A percentile compares a stretch with the other conserved stretches of the same genome.
Conservation (phyloP, 2,329 filamentous ascomycete species). For the Emmonsiellopsis sp. region DNA sequence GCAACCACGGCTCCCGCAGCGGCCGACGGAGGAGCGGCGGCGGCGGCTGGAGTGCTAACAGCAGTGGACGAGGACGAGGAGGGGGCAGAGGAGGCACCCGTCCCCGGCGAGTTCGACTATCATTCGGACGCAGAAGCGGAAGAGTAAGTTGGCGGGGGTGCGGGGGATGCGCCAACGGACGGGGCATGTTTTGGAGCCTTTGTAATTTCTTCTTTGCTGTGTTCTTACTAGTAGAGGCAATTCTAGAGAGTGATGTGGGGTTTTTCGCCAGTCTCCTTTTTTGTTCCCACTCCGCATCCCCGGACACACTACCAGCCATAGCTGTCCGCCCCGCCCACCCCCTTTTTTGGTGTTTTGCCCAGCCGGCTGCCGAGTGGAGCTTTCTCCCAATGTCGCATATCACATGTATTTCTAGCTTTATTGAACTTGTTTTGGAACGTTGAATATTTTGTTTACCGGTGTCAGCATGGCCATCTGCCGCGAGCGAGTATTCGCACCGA, state of each 20-base stretch:
- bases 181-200: background rate
- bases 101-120: slow-evolving; percentile 39
- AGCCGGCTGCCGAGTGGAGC: background rate
- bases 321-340: background rate
- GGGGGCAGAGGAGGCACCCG: slow-evolving; percentile 37
- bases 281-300: background rate
- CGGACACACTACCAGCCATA: background rate
- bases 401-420: slow-evolving; percentile 2
- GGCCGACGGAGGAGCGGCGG: slow-evolving; percentile 48
- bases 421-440: background rate
- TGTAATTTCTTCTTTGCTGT: background rate
- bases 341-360: background rate
- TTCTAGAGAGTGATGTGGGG: background rate
- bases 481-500: background rate
- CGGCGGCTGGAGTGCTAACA: slow-evolving; percentile 70
- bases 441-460: background rate
- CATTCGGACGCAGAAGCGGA: slow-evolving; percentile 32
- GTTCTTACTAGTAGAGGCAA: background rate
- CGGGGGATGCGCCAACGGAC: background rate
- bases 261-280: background rate
- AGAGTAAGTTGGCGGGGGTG: background rate
- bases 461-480: background rate
- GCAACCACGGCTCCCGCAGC: slow-evolving; percentile 14
- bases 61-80: slow-evolving; percentile 66
- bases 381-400: background rate